Percentiles rank a stretch among this genome's conserved stretches.
Conservation (phyloP, 73 alveolate genomes). For the Tetrahymena malaccensis region DNA sequence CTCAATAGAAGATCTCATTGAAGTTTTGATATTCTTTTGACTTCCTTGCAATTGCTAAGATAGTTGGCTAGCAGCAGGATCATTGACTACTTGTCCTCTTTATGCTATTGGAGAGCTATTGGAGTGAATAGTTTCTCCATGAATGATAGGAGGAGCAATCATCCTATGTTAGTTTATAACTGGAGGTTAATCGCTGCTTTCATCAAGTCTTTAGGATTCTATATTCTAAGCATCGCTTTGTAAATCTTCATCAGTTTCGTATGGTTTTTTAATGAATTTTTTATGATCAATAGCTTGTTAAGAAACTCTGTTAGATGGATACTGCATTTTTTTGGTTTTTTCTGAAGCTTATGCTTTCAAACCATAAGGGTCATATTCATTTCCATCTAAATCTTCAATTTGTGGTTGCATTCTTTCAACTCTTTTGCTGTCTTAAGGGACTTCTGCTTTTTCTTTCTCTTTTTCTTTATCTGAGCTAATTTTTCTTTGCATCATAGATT, state of each 20-base stretch:
- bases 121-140: neutral
- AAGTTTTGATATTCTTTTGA: neutral
- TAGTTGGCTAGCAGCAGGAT: neutral
- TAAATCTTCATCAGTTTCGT: neutral
- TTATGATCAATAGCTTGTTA: neutral
- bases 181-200: neutral
- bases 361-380: neutral
- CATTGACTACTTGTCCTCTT: neutral
- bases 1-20: neutral
- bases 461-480: neutral
- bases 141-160: neutral
- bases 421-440: neutral
- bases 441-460: neutral
- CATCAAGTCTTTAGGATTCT: neutral
- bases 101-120: neutral
- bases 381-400: neutral
- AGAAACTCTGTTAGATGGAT: neutral
- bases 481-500: neutral
- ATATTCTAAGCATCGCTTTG: neutral
- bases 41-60: neutral
- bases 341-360: neutral
- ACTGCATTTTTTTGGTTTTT: neutral
- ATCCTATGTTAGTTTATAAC: neutral
- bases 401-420: neutral
- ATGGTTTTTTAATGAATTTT: neutral